Evolutionary conservation across 2,329 filamentous ascomycete species (phyloP), one percentile per base, ranked within the genome.

Genomic region (Paecilomyces formosus): DNA sequence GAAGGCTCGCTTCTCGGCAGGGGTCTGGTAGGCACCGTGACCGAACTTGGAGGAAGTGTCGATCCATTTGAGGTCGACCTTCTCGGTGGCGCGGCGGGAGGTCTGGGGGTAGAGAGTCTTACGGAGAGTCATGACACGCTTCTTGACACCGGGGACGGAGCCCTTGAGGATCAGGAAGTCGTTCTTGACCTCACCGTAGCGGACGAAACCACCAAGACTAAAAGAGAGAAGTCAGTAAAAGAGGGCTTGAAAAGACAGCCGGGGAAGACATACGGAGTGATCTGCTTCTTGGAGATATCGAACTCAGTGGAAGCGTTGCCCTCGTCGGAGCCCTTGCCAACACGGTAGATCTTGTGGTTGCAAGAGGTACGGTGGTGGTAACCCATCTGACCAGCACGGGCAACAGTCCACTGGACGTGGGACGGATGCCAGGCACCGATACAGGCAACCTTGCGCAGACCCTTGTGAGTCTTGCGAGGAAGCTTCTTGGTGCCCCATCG

Each of bases 401-500:
- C 94, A 84, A 99, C 94, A 79, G 94, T 99, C 94, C 94, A 99
- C 85, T 99, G 94, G 81, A 99, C 94, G 91, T 99, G 94, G 81
- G 90, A 92, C 77, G 94, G 94, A 86, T 99, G 94, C 94, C 94
- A 99, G 74, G 94, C 94, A 90, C 94, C 94, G 81, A 99, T 99
- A 96, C 94, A 99, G 77, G 94, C 94, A 73, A 99, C 93, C 90
- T 99, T 99, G 77, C 94, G 89, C 77, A 99, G 92, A 96, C 94
- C 94, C 89, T 99, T 99, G 90, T 99, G 94, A 64, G 94, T 99
- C 92, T 99, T 99, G 79, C 94, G 91, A 72, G 94, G 94, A 75
- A 99, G 91, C 91, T 97, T 99, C 90, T 97, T 99, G 84, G 94
- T 99, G 74, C 94, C 94, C 94, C 94, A 99, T 83, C 94, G 88